A percentile compares a stretch with the other conserved stretches of the same genome.
Evolutionary conservation across 306 rosid species (phyloP).

Genomic region (Cicer pinnatifidum): DNA sequence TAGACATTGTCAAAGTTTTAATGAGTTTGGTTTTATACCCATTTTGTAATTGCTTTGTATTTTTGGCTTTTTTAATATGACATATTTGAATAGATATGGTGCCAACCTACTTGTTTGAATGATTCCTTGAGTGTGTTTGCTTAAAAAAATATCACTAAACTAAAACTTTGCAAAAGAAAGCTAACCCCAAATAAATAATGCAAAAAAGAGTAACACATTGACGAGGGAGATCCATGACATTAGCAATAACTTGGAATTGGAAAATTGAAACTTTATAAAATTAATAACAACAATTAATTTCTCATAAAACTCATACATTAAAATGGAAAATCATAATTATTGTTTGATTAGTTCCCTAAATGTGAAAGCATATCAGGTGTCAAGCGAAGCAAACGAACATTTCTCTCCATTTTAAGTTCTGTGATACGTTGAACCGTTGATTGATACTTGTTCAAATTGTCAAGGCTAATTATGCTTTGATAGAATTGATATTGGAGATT

Average conservation of each 20-base stretch:
- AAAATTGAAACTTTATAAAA: neutral
- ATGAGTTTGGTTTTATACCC: too few relatives aligned
- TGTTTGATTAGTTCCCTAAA: constrained; percentile 6
- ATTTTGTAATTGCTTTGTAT: too few relatives aligned
- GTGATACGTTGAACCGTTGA: constrained; percentile 39
- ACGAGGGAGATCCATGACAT: neutral
- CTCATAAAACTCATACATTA: constrained; percentile 11
- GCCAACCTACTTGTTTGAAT: too few relatives aligned
- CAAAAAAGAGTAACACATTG: too few relatives aligned
- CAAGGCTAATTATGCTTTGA: rapidly evolving
- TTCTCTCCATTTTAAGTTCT: constrained; percentile 51
- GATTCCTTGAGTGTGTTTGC: too few relatives aligned
- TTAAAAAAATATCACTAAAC: neutral
- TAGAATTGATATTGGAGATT: constrained; percentile 40
- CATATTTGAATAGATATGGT: too few relatives aligned
- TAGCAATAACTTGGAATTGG: neutral
- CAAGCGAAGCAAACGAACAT: constrained; percentile 51
- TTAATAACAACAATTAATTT: neutral
- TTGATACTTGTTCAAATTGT: neutral
- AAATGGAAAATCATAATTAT: neutral
- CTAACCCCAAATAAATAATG: too few relatives aligned
- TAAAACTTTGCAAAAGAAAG: neutral
- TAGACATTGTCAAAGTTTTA: too few relatives aligned
- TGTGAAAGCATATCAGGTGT: constrained; percentile 50
- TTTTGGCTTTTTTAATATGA: too few relatives aligned